A percentile compares a stretch with the other conserved stretches of the same genome.
Conservation (phyloP, 441 rosid species). For the Capsella rubella region DNA sequence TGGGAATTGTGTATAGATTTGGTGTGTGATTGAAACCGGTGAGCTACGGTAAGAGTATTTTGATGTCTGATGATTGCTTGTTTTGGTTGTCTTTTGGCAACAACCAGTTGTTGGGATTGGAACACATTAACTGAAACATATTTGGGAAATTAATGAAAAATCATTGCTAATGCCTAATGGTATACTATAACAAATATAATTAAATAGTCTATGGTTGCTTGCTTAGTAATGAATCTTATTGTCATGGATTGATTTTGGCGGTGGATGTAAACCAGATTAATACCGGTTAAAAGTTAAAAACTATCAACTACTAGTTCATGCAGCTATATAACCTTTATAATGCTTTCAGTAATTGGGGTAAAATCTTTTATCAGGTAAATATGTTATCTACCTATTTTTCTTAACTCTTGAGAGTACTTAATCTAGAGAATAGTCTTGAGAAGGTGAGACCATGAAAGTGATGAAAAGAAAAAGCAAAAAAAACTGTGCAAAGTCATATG, state of each 20-base stretch:
- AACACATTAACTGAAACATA: slow-evolving; percentile 40
- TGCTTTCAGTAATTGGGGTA: background rate
- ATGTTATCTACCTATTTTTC: background rate
- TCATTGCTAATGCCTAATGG: background rate
- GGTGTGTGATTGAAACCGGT: slow-evolving; percentile 47
- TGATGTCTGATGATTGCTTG: slow-evolving; percentile 44
- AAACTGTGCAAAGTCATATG: background rate
- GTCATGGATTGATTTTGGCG: slow-evolving; percentile 17
- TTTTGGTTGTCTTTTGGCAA: slow-evolving; percentile 37
- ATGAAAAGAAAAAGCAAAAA: background rate
- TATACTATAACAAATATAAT: background rate
- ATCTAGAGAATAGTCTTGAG: background rate
- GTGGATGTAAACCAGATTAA: slow-evolving; percentile 12
- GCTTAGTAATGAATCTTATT: slow-evolving; percentile 22
- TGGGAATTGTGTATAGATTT: slow-evolving; percentile 16
- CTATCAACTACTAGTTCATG: background rate
- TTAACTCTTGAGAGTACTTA: background rate
- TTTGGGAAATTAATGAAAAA: slow-evolving; percentile 10
- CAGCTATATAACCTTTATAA: background rate
- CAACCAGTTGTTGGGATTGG: slow-evolving; percentile 48
- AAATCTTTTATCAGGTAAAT: background rate
- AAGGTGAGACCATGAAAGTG: background rate
- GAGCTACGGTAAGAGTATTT: slow-evolving; percentile 27
- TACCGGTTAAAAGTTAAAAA: background rate
- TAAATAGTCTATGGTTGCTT: slow-evolving; percentile 31